These are phyloP conservation scores for Nitzschia putrida DNA, from an alignment of 108 stramenopile genomes.

Conservation along the genomic window DNA sequence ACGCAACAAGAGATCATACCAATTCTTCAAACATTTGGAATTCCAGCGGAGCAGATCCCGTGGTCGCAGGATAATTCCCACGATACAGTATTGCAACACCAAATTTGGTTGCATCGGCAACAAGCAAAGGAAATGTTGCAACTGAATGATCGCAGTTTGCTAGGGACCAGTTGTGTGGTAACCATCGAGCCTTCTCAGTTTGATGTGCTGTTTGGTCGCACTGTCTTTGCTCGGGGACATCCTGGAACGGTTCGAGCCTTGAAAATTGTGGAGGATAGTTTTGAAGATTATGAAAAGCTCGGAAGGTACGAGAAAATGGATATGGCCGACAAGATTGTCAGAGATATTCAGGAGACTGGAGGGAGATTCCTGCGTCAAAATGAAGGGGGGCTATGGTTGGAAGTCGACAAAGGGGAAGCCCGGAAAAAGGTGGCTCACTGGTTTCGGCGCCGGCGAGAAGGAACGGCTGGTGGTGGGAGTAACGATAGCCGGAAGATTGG, in stretches of 20 bases:
- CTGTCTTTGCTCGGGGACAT: slow-evolving; percentile 3
- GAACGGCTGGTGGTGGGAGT: too few relatives aligned
- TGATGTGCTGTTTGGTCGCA: slow-evolving; percentile 37
- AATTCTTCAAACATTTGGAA: slow-evolving; percentile 28
- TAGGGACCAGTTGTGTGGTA: background rate
- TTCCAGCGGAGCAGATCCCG: slow-evolving; percentile 5
- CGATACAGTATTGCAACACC: slow-evolving; percentile 2
- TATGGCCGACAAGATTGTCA: slow-evolving; percentile 26
- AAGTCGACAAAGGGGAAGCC: slow-evolving; percentile 16
- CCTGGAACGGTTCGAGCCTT: slow-evolving; percentile 18
- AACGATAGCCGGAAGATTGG: too few relatives aligned
- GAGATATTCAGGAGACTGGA: slow-evolving; percentile 8
- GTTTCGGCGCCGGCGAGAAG: slow-evolving; percentile 9
- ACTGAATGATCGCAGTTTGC: background rate
- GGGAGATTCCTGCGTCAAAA: slow-evolving; percentile 34
- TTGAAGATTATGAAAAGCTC: slow-evolving; percentile 25
- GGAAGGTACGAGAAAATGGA: slow-evolving; percentile 26
- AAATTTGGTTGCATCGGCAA: slow-evolving; percentile 2
- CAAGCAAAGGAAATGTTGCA: background rate
- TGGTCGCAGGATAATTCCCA: background rate
- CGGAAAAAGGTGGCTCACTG: slow-evolving; percentile 30
- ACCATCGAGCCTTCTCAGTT: slow-evolving; percentile 14
- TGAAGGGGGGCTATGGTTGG: slow-evolving; percentile 8
- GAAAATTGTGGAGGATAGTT: slow-evolving; percentile 4
- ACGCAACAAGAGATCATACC: slow-evolving; percentile 14